Base-by-base conservation (phyloP, 306 rosid genomes). In the Betula pendula region DNA sequence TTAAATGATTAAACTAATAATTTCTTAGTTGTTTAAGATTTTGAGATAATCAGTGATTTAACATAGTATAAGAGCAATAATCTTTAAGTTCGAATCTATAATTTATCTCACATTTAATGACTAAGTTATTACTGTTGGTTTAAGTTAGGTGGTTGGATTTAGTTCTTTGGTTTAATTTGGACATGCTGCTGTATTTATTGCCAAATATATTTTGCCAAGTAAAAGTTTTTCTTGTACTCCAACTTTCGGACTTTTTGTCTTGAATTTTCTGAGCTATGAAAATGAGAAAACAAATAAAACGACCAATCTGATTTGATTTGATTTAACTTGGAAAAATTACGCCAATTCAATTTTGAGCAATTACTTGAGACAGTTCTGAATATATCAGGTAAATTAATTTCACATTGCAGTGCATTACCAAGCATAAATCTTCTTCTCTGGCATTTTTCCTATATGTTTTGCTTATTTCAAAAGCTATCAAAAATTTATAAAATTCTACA, bases 401-500 rank as follows among this genome's bases (percentile, higher is more conserved):
- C 2, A 19, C 45, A 63, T 1, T 63, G 33, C 7, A 63, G 15
- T 8, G 15, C 70, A 63, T 31, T 63, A 65, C 7, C 25, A 33
- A 35, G 22, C 45, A 35, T 25, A n/a, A 0, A 65, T 19, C 45
- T 65, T 62, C 11, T 60, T 60, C 15, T 56, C 10, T 19, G 2
- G 2, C 7, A 10, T 65, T 35, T 3, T 35, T 65, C 14, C 25
- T 17, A 65, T 35, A 0, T 19, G 20, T 65, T 13, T 65, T 35
- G 9, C 62, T 22, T 55, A 55, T 55, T 35, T 33, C 0, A 17
- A 65, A 65, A 65, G 2, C 47, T 65, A 17, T 19, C 5, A 25
- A 65, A 35, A 58, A 19, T 56, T 75, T 42, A 80, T 45, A 45
- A 55, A 47, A 22, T 38, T 80, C 40, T 35, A 11, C 68, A 60